Percentiles rank a stretch among this genome's conserved stretches.
phyloP scores from a whole-genome alignment of 768 basidiomycete species.

The Lactarius vividus region DNA sequence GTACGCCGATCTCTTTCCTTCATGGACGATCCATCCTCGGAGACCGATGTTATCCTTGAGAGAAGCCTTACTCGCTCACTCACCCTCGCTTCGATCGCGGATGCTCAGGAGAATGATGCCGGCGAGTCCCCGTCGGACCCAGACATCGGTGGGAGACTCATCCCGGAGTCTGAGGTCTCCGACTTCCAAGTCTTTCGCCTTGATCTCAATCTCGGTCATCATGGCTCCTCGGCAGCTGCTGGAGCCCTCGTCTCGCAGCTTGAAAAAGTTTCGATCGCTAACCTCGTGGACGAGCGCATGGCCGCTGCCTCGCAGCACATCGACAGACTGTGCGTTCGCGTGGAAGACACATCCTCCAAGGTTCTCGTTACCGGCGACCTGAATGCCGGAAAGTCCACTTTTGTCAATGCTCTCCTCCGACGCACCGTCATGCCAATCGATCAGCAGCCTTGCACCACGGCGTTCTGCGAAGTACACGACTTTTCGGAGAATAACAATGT shows the following conservation, averaged over 20 bases:
- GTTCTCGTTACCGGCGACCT: constrained; percentile 98
- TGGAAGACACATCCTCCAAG: constrained; percentile 90
- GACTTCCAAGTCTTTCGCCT: constrained; percentile 89
- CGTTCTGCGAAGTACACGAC: constrained; percentile 96
- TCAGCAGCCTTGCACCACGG: constrained; percentile 96
- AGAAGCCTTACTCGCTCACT: constrained; percentile 54
- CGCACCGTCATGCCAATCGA: constrained; percentile 94
- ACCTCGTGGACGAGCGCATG: constrained; percentile 85
- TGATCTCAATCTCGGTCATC: constrained; percentile 87
- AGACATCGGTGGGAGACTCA: constrained; percentile 35
- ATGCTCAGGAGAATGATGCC: constrained; percentile 41
- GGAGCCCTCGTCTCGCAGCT: constrained; percentile 84
- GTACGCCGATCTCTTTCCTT: constrained; percentile 75
- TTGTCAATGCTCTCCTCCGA: constrained; percentile 92
- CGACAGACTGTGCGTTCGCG: constrained; percentile 78
- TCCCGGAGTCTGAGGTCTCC: constrained; percentile 43
- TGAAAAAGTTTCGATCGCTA: constrained; percentile 90
- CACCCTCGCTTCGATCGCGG: constrained; percentile 53
- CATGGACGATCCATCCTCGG: constrained; percentile 72
- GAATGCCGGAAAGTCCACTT: constrained; percentile 97
- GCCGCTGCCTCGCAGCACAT: constrained; percentile 71
- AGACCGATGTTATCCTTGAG: constrained; percentile 62
- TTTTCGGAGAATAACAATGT: constrained; percentile 73
- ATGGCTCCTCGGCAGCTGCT: constrained; percentile 57
- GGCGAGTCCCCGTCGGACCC: constrained; percentile 29